Evolutionary conservation across 1,284 basidiomycete genomes (phyloP).

Genomic region (Macrocystidia cucumis): DNA sequence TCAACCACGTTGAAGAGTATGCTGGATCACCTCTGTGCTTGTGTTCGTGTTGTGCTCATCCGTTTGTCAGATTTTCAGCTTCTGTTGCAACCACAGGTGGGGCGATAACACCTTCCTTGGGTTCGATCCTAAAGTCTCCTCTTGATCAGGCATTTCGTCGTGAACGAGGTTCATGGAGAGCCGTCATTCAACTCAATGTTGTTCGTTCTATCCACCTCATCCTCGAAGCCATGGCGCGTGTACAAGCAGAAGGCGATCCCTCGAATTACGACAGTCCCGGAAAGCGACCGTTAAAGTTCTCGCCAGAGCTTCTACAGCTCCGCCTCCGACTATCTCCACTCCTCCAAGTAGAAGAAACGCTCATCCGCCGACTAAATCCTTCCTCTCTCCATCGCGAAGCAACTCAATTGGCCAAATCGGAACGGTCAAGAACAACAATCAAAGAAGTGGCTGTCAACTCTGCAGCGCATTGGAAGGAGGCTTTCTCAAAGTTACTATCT

Average conservation of each 20-base stretch:
- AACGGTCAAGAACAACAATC: conserved; percentile 16
- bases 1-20: conserved; percentile 58
- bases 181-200: conserved; percentile 67
- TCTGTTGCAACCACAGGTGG: conserved; percentile 50
- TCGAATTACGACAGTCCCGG: conserved; percentile 11
- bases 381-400: conserved; percentile 22
- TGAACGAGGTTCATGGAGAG: conserved; percentile 61
- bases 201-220: conserved; percentile 61
- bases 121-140: conserved; percentile 3
- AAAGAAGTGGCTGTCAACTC: conserved; percentile 36
- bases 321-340: conserved; percentile 53
- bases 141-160: conserved; percentile 38
- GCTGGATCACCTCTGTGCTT: conserved; percentile 13
- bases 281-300: conserved; percentile 20
- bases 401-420: conserved; percentile 15
- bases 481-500: conserved; percentile 20
- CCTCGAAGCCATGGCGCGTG: conserved; percentile 46
- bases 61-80: conserved; percentile 51
- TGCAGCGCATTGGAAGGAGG: conserved; percentile 28
- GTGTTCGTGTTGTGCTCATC: conserved; percentile 1
- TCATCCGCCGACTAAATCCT: conserved; percentile 43
- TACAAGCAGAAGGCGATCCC: conserved; percentile 20
- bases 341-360: conserved; percentile 48
- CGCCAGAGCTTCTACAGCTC: conserved; percentile 42
- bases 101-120: conserved; percentile 5